Evolutionary conservation across 148 eudicot species (phyloP), one percentile per base, ranked within the genome.

Genomic region (Tetragonia tetragonoides): DNA sequence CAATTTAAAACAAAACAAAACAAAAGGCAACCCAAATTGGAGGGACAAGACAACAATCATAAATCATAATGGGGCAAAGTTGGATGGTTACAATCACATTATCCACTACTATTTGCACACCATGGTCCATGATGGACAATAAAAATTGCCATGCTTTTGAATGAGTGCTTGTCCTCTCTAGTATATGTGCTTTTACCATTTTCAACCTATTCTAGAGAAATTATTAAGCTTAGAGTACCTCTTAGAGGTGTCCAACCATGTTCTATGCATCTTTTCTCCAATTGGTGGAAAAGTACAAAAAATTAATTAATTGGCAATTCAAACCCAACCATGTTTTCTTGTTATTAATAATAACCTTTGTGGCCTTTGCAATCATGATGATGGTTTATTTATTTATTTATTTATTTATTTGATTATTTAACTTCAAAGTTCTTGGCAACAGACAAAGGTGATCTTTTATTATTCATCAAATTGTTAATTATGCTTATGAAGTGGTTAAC

Each of bases 41-140:
- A 76, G 61, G 64, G 41, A 66, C 74, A 74, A 74, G 56, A 74
- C 72, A 74, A 59, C 40, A 61, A 56, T 68, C 66, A 74, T 57
- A 24, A 61, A 61, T 74, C 28, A 78, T 63, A 46, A 69, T 17
- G 18, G 16, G 21, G 47, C 15, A 57, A 54, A 24, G 67, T 46
- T 76, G 70, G 41, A 72, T 47, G n/a, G 42, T 38, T 66, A 68
- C 15, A 12, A 54, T 10, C 56, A 56, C 60, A 76, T 24, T 63
- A 72, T 44, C 28, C 53, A 6, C 11, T 6, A 57, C 39, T 75
- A 11, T 65, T 20, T 21, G 24, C 47, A 68, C 37, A 70, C 70
- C 61, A 82, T 74, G 72, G 56, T 28, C 34, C 34, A 81, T 56
- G 67, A 78, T 82, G 85, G 85, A 66, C 79, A 77, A 12, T 47